These are phyloP conservation scores for Hypomontagnella monticulosa DNA, from an alignment of 495 filamentous ascomycete species.

Conservation along the genomic window DNA sequence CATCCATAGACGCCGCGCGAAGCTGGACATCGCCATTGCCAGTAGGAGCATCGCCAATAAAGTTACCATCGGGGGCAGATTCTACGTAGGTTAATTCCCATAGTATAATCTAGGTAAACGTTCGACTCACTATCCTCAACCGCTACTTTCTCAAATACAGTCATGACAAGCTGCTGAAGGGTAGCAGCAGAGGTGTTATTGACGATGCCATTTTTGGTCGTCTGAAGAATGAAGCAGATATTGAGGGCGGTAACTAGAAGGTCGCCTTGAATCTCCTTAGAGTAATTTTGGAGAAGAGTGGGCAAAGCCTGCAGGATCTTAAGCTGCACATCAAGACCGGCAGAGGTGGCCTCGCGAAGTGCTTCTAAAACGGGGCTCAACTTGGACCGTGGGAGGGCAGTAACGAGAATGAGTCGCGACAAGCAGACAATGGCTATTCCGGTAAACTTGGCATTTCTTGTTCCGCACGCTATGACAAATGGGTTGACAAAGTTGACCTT, in stretches of 20 bases:
- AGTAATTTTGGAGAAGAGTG: constrained; percentile 91
- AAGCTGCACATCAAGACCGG: constrained; percentile 89
- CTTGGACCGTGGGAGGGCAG: constrained; percentile 74
- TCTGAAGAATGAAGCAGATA: constrained; percentile 89
- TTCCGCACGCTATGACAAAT: constrained; percentile 90
- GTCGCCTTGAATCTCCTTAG: constrained; percentile 79
- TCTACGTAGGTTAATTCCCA: constrained; percentile 38
- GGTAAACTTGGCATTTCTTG: constrained; percentile 87
- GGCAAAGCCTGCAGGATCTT: constrained; percentile 95
- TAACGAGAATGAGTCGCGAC: constrained; percentile 84
- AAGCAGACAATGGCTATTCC: constrained; percentile 86
- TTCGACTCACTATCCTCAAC: constrained; percentile 74
- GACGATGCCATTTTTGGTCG: constrained; percentile 88
- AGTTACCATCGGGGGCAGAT: constrained; percentile 59
- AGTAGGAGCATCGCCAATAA: constrained; percentile 68
- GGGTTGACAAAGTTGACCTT: constrained; percentile 86
- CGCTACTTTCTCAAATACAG: constrained; percentile 90
- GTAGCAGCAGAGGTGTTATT: constrained; percentile 95
- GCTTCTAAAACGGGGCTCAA: constrained; percentile 87
- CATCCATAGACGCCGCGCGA: constrained; percentile 82
- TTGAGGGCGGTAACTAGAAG: constrained; percentile 83
- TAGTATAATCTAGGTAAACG: constrained; percentile 2
- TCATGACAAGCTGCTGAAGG: constrained; percentile 90
- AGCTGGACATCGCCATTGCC: constrained; percentile 71
- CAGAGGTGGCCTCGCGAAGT: constrained; percentile 77